These are phyloP conservation scores for Colletotrichum sp. DNA, from an alignment of 2,329 filamentous ascomycete species.

Conservation along the genomic window DNA sequence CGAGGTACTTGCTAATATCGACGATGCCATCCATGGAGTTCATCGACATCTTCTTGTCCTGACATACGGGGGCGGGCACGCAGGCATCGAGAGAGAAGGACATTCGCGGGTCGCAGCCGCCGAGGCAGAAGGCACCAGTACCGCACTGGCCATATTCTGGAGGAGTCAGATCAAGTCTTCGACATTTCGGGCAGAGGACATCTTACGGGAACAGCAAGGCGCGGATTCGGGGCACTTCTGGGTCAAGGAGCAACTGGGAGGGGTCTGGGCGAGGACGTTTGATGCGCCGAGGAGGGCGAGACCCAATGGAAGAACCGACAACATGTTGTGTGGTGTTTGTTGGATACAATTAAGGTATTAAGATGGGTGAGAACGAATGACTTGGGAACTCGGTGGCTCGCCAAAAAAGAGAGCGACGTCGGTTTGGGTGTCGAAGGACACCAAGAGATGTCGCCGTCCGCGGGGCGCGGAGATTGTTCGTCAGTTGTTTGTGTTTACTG, in stretches of 20 bases:
- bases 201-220: slow-evolving; percentile 84
- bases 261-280: slow-evolving; percentile 36
- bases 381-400: not conserved
- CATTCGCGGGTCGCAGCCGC: slow-evolving; percentile 88
- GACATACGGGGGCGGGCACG: slow-evolving; percentile 81
- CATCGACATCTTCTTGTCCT: slow-evolving; percentile 77
- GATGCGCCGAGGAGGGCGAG: slow-evolving; percentile 43
- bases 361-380: not conserved
- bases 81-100: slow-evolving; percentile 87
- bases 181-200: not conserved
- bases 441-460: not conserved
- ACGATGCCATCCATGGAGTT: slow-evolving; percentile 71
- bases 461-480: not conserved
- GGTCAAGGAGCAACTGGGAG: slow-evolving; percentile 48
- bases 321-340: not conserved
- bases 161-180: not conserved
- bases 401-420: not conserved
- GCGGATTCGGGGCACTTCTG: slow-evolving; percentile 72
- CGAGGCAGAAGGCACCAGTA: slow-evolving; percentile 92
- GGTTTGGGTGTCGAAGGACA: not conserved
- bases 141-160: slow-evolving; percentile 92
- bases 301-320: slow-evolving; percentile 35
- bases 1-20: slow-evolving; percentile 82
- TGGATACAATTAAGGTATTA: not conserved
- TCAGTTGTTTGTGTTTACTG: slow-evolving; percentile 3